Evolutionary conservation across 306 rosid species (phyloP).

Genomic region (Dicorynia guianensis): DNA sequence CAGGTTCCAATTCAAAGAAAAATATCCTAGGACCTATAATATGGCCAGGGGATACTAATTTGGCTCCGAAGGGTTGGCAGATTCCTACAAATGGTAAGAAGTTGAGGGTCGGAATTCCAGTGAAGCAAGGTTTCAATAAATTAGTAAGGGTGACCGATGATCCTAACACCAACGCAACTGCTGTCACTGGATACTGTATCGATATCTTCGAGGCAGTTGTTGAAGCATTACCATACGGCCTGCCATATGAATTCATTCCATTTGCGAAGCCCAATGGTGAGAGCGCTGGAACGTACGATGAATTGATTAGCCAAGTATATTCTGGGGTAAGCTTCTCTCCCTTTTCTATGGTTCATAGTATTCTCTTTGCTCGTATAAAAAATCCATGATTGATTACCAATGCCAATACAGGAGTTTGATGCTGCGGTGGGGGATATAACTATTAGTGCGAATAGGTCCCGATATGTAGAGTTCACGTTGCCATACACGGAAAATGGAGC

Average conservation of each 20-base stretch:
- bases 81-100: constrained; percentile 34
- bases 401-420: constrained; percentile 38
- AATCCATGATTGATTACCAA: too few relatives aligned
- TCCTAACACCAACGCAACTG: not conserved
- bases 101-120: constrained; percentile 52
- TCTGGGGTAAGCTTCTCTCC: constrained; percentile 36
- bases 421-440: constrained; percentile 55
- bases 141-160: constrained; percentile 30
- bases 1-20: not conserved
- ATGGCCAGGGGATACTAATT: constrained; percentile 52
- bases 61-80: constrained; percentile 53
- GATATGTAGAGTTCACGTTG: constrained; percentile 51
- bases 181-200: constrained; percentile 40
- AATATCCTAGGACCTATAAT: constrained; percentile 33
- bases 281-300: constrained; percentile 23
- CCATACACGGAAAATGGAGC: constrained; percentile 54
- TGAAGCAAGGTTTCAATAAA: constrained; percentile 34
- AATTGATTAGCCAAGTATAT: constrained; percentile 38
- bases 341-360: too few relatives aligned
- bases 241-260: constrained; percentile 45
- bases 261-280: constrained; percentile 15
- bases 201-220: constrained; percentile 45
- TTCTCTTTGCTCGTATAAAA: too few relatives aligned
- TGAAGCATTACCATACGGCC: constrained; percentile 36
- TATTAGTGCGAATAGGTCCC: constrained; percentile 39